phyloP scores from a whole-genome alignment of 331 rosid species.

The Prunus yedoensis region DNA sequence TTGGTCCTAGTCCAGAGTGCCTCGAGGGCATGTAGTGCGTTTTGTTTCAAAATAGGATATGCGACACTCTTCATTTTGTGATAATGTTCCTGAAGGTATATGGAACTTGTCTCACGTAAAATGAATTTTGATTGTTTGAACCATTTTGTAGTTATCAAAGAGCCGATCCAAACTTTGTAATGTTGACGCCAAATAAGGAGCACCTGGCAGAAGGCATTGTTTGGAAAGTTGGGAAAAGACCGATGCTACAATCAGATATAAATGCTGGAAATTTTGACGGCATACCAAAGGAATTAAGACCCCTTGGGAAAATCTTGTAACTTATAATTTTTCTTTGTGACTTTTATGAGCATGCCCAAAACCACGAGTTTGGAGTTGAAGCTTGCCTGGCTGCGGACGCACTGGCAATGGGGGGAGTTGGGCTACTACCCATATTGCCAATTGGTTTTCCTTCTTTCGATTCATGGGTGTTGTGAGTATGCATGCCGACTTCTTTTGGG shows the following conservation, averaged over 20 bases:
- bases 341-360: neutral
- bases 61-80: neutral
- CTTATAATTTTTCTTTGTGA: neutral
- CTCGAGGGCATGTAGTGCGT: neutral
- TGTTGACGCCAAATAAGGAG: slow-evolving; percentile 92
- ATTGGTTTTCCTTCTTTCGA: neutral
- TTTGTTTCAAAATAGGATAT: neutral
- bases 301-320: slow-evolving; percentile 64
- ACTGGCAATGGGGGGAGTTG: too few species aligned
- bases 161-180: slow-evolving; percentile 93
- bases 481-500: neutral
- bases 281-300: slow-evolving; percentile 79
- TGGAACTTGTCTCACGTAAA: neutral
- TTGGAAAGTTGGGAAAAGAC: slow-evolving; percentile 76
- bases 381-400: neutral
- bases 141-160: slow-evolving; percentile 73
- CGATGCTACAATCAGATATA: slow-evolving; percentile 72
- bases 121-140: neutral
- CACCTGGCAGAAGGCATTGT: slow-evolving; percentile 83
- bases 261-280: slow-evolving; percentile 76
- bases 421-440: too few species aligned
- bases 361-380: neutral
- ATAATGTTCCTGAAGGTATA: neutral
- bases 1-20: neutral
- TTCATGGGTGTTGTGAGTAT: neutral